Base-by-base conservation (phyloP, 352 stramenopile genomes). In the Saprolegnia diclina region DNA sequence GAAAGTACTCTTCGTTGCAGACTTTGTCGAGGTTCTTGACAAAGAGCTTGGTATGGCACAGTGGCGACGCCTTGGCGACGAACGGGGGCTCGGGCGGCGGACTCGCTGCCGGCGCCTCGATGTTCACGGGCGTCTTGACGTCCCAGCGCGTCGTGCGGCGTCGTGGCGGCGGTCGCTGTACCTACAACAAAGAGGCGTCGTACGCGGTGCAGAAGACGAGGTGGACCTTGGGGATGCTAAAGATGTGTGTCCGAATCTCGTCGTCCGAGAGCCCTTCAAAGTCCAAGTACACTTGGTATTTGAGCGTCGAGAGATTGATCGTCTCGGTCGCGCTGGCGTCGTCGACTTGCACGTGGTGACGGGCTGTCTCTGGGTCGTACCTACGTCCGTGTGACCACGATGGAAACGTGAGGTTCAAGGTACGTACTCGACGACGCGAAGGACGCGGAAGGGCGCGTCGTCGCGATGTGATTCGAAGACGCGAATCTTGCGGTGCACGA, bases 221-320 rank as follows among this genome's bases (percentile, higher is more conserved):
- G 32, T 46, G 10, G 21, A 69, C 63, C 62, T 93, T 94, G 26
- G 87, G 87, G 61, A 94, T 94, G 10, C 83, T 86, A 68, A 94
- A 94, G 38, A 94, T 77, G 7, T 71, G 65, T n/a, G 82, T 74
- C 11, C 73, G 74, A 16, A 81, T 77, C 55, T 89, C 76, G 3
- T 91, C 81, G 19, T 83, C 76, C 0, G 77, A 82, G 45, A 88
- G 52, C 0, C 77, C 79, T 19, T 76, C 72, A 1, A 85, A 67
- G 16, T 81, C 75, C 44, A 84, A 76, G 66, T 90, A 94, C 0
- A 94, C 35, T n/a, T 94, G 84, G 82, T 85, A 93, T 4, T 76
- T 57, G 7, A 55, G 18, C 14, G 57, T 55, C 21, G 63, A 44
- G 16, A 69, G 32, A 13, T 52, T 53, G 40, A n/a, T 55, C 5